A percentile compares a stretch with the other conserved stretches of the same genome.
Conservation (phyloP, 2,329 filamentous ascomycete species). For the Zymoseptoria crescenta region DNA sequence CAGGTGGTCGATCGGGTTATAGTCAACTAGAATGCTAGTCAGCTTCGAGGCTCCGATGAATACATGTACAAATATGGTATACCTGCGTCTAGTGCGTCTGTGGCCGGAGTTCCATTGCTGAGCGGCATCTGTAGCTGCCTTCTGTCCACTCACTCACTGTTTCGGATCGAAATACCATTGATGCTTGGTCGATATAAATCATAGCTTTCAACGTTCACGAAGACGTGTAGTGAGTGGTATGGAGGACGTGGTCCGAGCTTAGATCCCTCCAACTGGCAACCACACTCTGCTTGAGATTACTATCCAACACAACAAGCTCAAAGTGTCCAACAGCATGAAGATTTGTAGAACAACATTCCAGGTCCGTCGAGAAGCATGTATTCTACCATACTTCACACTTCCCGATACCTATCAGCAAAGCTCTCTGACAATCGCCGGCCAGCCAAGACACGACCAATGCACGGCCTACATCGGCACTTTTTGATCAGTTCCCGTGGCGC, state of each 20-base stretch:
- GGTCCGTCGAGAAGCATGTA: neutral
- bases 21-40: slow-evolving; percentile 52
- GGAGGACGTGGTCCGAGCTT: neutral
- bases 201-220: neutral
- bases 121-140: neutral
- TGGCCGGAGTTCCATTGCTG: slow-evolving; percentile 6
- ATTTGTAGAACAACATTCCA: neutral
- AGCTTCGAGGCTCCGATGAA: neutral
- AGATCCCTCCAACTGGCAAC: no score
- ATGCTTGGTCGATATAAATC: neutral
- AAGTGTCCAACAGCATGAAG: neutral
- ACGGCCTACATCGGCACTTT: neutral
- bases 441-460: neutral
- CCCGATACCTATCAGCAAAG: neutral
- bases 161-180: neutral
- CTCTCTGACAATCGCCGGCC: neutral
- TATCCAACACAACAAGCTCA: no score
- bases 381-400: neutral
- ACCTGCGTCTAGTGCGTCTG: slow-evolving; percentile 19
- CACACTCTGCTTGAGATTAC: no score
- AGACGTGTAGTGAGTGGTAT: neutral
- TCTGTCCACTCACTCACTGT: neutral
- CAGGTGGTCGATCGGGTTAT: slow-evolving; percentile 86
- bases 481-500: neutral
- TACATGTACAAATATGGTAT: slow-evolving; percentile 1